Base-by-base conservation (phyloP, 208 protist genomes). In the Kentomonas sorsogonicus region DNA sequence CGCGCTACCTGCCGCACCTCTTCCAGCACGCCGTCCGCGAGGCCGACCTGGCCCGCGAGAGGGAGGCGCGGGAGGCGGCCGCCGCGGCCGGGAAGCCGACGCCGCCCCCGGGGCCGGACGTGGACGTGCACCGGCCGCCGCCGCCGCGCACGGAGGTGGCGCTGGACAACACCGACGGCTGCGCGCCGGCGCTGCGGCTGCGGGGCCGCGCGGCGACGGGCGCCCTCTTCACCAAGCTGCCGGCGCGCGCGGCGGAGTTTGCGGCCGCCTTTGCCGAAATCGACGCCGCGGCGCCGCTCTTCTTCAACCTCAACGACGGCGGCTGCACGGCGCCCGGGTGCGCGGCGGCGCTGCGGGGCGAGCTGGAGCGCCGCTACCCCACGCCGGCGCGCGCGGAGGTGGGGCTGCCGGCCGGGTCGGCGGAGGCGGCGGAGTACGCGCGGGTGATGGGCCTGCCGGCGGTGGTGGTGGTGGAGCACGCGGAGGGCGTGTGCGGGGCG, bases 131-230 rank as follows among this genome's bases (percentile, higher is more conserved):
- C 27, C n/a, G 13, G 15, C 26, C 22, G 30, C 40, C 34, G 31
- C 38, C 52, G 3, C 40, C 20, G 16, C n/a, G 43, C 3, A 53
- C 58, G 5, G 7, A 63, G 53, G 67, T 84, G 52, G 43, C 46
- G 18, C 45, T 86, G 29, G 75, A 82, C 59, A 86, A 86, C 58
- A 15, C 36, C 9, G 79, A 86, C 36, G 79, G 68, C 1, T 86
- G 79, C 43, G 79, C 74, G 2, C 74, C 69, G 10, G 39, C 74
- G 18, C 63, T 59, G 30, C 48, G 72, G 60, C 45, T 65, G 29
- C 50, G 59, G 16, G 68, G 69, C 15, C 11, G 31, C 2, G 3
- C 10, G 0, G 5, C 29, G n/a, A 69, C 45, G 25, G 48, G 56
- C 3, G 60, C 53, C 47, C 40, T 76, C 4, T 80, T 72, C 31